These are phyloP conservation scores for Yamadazyma oceani DNA, from an alignment of 1,139 yeast species.

Conservation along the genomic window DNA sequence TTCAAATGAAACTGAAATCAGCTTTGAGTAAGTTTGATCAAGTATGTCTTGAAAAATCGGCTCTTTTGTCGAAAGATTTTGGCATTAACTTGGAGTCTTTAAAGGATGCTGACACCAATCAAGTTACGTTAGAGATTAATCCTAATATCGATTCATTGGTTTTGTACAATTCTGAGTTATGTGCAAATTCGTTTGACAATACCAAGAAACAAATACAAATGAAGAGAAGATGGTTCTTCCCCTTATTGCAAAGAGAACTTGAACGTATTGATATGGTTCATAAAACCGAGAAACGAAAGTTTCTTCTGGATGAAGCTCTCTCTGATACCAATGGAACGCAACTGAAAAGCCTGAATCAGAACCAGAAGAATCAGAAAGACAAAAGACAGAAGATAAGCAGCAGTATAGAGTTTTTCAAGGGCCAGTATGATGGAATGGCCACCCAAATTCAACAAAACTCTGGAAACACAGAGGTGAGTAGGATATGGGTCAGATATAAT, in stretches of 20 bases:
- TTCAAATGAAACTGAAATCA: conserved; percentile 23
- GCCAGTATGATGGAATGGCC: conserved; percentile 36
- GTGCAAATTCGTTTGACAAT: conserved; percentile 17
- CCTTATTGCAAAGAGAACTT: conserved; percentile 41
- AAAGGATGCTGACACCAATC: conserved; percentile 35
- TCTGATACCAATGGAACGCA: too few relatives aligned
- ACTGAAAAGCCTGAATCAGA: conserved; percentile 7
- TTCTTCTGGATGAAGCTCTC: background rate
- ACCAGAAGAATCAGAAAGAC: conserved; percentile 19
- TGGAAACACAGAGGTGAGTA: conserved; percentile 21
- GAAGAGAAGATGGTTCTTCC: conserved; percentile 37
- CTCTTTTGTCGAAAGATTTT: conserved; percentile 27
- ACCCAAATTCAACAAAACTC: conserved; percentile 20
- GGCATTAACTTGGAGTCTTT: conserved; percentile 33
- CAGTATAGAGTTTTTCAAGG: conserved; percentile 43
- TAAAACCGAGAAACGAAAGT: conserved; percentile 30
- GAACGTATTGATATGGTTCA: conserved; percentile 29
- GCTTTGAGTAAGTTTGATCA: conserved; percentile 26
- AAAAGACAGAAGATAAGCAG: conserved; percentile 26
- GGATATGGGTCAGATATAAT: conserved; percentile 89
- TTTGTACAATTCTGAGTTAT: conserved; percentile 24
- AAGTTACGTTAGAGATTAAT: conserved; percentile 27
- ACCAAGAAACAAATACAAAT: conserved; percentile 26
- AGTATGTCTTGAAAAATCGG: conserved; percentile 27
- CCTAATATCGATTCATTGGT: conserved; percentile 41